Evolutionary conservation across 139 green algal genomes (phyloP).

Genomic region (Tetratostichococcus sp.): DNA sequence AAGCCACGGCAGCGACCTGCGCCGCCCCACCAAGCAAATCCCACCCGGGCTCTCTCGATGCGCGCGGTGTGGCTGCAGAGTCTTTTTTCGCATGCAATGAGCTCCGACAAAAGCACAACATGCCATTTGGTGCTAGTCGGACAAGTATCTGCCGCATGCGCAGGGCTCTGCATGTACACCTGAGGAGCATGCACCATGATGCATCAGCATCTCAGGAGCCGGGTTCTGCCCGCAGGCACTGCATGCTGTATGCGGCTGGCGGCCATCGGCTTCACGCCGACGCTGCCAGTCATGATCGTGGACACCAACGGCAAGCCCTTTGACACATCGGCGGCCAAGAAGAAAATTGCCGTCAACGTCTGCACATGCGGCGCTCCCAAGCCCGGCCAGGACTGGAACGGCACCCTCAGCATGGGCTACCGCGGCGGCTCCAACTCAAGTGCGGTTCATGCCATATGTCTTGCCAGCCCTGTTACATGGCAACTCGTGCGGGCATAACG

Average conservation of each 20-base stretch:
- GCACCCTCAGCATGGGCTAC: not conserved
- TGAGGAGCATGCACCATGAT: no score
- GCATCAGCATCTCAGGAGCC: no score
- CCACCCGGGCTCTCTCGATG: no score
- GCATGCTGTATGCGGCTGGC: conserved; percentile 5
- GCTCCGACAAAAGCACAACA: no score
- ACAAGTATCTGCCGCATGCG: no score
- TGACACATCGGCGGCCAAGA: not conserved
- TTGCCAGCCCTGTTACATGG: not conserved
- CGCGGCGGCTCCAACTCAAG: conserved; percentile 13
- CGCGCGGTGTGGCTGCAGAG: no score
- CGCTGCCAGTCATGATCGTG: conserved; percentile 8
- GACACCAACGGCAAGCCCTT: conserved; percentile 9
- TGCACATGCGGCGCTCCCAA: conserved; percentile 8
- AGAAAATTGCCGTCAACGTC: not conserved
- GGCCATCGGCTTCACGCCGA: conserved; percentile 7
- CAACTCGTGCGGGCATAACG: not conserved
- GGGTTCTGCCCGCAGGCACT: not conserved
- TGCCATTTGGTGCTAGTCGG: no score
- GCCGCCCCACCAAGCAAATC: no score
- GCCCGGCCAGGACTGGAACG: not conserved
- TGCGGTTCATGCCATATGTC: not conserved
- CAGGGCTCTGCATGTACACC: no score
- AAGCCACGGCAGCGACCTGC: no score
- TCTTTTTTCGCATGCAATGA: no score